Evolutionary conservation across 2,329 filamentous ascomycete genomes (phyloP), one percentile per base, ranked within the genome.

Genomic region (Zasmidium citrigriseum): DNA sequence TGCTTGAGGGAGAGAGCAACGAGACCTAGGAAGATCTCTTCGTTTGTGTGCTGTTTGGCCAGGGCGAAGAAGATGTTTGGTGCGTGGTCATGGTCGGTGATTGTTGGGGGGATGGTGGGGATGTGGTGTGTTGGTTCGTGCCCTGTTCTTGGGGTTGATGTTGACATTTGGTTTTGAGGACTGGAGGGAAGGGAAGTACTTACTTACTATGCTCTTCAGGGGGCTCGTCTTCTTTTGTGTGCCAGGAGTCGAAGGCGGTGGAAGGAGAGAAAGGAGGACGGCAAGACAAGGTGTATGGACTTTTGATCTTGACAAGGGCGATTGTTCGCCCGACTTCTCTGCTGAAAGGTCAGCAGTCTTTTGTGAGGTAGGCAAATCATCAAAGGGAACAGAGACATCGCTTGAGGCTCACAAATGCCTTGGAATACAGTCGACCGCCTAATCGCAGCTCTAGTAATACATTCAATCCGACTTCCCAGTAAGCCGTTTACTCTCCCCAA

Each of bases 401-500:
- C n/a, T n/a, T n/a, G n/a, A n/a, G n/a, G n/a, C n/a, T n/a, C n/a
- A n/a, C n/a, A n/a, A n/a, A n/a, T n/a, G n/a, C n/a, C n/a, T n/a
- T 41, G 34, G 7, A 41, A 16, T 41, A 41, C 34, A 41, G n/a
- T n/a, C n/a, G n/a, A 41, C 7, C 34, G 34, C 34, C 18, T 41
- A 4, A 11, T 16, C 34, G 34, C 34, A 16, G 18, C 34, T 41
- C 18, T 41, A 41, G 7, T 41, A n/a, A 41, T 41, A 41, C 34
- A 41, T 41, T 41, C 34, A 41, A 10, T 41, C 34, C 14, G 52
- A 38, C 67, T 79, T 82, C 24, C 75, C 72, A 20, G 82, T 84
- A 57, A 86, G 73, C 55, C 79, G 78, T 64, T 79, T 75, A 12
- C 52, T 55, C 56, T 65, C 63, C 10, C 55, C 58, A 29, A 48